Conservation (phyloP, 2,329 filamentous ascomycete species). For the Dactylellina parvicollis region DNA sequence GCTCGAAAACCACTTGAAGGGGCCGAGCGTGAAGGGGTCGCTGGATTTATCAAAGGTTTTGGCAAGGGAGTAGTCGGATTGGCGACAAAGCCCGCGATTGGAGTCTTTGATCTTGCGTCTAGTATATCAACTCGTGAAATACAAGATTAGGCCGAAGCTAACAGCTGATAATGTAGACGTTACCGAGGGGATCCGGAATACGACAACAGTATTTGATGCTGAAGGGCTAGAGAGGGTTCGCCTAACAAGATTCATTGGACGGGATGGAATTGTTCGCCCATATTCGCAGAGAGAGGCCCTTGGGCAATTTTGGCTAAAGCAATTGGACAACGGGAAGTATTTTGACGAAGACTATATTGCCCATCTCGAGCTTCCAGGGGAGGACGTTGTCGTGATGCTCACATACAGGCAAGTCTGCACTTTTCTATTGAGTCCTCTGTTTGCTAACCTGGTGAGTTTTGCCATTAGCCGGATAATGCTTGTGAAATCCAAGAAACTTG, state of each 20-base stretch:
- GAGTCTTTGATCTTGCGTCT: constrained; percentile 94
- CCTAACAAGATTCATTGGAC: constrained; percentile 89
- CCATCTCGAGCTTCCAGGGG: constrained; percentile 87
- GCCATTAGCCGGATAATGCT: constrained; percentile 76
- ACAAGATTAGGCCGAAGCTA: not conserved
- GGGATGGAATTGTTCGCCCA: constrained; percentile 91
- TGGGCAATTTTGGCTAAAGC: constrained; percentile 98
- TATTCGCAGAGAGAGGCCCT: constrained; percentile 95
- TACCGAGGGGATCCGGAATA: constrained; percentile 96
- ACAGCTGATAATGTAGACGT: constrained; percentile 67
- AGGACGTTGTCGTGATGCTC: constrained; percentile 89
- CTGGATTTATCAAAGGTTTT: constrained; percentile 96
- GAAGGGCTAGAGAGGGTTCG: constrained; percentile 93
- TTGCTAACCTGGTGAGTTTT: constrained; percentile 56
- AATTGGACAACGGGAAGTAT: constrained; percentile 94
- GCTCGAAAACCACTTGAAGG: constrained; percentile 94
- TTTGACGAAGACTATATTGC: constrained; percentile 98
- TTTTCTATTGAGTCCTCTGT: constrained; percentile 62
- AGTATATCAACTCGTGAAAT: constrained; percentile 63
- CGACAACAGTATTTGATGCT: constrained; percentile 96
- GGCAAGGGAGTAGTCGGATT: constrained; percentile 93
- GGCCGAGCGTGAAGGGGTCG: constrained; percentile 90
- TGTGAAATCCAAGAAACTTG: constrained; percentile 83
- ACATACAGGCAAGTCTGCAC: constrained; percentile 70
- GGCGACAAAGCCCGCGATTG: constrained; percentile 96